phyloP scores from a whole-genome alignment of 192 early-diverging fungal species.

The Entophlyctis luteolus region DNA sequence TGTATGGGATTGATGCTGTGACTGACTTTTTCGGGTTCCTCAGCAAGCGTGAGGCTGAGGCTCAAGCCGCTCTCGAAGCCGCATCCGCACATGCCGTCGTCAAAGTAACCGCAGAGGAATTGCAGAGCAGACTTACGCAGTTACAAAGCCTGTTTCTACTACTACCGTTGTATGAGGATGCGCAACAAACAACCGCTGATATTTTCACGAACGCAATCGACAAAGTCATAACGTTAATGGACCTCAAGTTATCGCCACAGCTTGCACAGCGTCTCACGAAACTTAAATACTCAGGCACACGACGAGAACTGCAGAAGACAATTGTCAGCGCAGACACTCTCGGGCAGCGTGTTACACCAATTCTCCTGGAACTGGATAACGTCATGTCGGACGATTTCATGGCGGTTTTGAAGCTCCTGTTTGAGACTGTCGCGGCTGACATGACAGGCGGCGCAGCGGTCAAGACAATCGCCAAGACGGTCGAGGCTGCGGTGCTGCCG shows the following conservation, averaged over 20 bases:
- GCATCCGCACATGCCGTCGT: background rate
- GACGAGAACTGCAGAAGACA: slow-evolving; percentile 12
- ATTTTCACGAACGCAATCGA: background rate
- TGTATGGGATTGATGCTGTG: slow-evolving; percentile 7
- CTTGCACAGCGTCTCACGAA: background rate
- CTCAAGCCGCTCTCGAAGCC: background rate
- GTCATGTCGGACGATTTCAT: background rate
- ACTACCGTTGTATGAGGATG: background rate
- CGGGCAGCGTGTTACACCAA: background rate
- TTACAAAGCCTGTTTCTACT: slow-evolving; percentile 2
- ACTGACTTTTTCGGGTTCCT: slow-evolving; percentile 6
- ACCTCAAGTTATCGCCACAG: background rate
- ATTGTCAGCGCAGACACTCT: background rate
- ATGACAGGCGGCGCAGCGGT: background rate
- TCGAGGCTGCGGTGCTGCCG: background rate
- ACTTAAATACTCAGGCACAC: slow-evolving; percentile 13
- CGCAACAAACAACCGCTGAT: background rate
- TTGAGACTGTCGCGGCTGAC: background rate
- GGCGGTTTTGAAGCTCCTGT: slow-evolving; percentile 1
- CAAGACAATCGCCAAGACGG: background rate
- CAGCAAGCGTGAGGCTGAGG: slow-evolving; percentile 1
- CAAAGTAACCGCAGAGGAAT: background rate
- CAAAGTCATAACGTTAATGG: background rate
- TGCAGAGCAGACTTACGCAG: slow-evolving; percentile 2
- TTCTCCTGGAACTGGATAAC: slow-evolving; percentile 3